phyloP scores from a whole-genome alignment of 1,284 basidiomycete species.

The Sporisorium graminicola region DNA sequence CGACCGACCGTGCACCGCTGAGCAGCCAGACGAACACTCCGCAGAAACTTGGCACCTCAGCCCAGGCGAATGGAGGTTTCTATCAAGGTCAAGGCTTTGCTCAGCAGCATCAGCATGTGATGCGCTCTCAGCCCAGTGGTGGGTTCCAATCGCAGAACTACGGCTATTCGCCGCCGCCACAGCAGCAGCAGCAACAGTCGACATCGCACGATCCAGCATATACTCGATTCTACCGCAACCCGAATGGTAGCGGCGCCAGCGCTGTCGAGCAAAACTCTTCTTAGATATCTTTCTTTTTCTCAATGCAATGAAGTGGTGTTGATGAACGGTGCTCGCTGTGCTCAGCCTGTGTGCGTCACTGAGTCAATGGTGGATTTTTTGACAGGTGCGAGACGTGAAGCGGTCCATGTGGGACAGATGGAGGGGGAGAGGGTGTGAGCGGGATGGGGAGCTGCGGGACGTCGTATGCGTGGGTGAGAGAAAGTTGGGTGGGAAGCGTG shows the following conservation, averaged over 20 bases:
- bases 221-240: conserved; percentile 20
- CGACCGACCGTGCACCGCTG: conserved; percentile 14
- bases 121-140: conserved; percentile 3
- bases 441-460: too few relatives aligned
- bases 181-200: conserved; percentile 6
- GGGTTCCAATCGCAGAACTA: not conserved
- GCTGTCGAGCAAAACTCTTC: conserved; percentile 35
- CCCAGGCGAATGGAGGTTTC: not conserved
- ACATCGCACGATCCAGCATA: conserved; percentile 28
- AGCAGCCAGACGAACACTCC: conserved; percentile 22
- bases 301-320: not conserved
- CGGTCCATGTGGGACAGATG: not conserved
- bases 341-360: too few relatives aligned
- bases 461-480: too few relatives aligned
- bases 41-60: conserved; percentile 31
- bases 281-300: not conserved
- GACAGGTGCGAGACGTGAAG: too few relatives aligned
- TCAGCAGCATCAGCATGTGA: conserved; percentile 9
- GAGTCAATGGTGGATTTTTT: too few relatives aligned
- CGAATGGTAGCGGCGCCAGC: conserved; percentile 11
- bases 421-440: not conserved
- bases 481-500: not conserved
- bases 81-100: not conserved
- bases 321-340: too few relatives aligned
- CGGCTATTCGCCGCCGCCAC: too few relatives aligned